Conservation (phyloP, 2,329 filamentous ascomycete genomes). For the Venturia aucupariae region DNA sequence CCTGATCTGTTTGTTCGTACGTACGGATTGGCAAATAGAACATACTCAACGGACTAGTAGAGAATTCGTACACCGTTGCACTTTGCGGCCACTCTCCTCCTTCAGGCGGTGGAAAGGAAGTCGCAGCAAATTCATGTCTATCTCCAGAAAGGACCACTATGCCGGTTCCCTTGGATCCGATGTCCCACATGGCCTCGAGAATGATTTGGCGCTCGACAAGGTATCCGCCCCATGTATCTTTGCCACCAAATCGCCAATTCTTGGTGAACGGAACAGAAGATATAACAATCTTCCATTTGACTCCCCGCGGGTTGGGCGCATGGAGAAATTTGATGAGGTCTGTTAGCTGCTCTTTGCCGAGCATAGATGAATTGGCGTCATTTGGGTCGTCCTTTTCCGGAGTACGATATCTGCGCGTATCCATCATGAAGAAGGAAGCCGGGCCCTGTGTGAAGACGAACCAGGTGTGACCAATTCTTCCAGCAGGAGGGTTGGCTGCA, state of each 20-base stretch:
- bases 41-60: conserved; percentile 82
- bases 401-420: conserved; percentile 80
- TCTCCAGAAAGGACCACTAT: conserved; percentile 84
- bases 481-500: conserved; percentile 67
- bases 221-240: conserved; percentile 94
- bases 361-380: conserved; percentile 69
- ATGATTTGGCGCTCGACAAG: conserved; percentile 67
- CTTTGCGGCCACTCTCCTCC: conserved; percentile 43
- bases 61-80: conserved; percentile 71
- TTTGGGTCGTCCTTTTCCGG: conserved; percentile 52
- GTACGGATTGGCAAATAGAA: conserved; percentile 83
- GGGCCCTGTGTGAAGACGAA: conserved; percentile 86
- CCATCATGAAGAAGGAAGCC: conserved; percentile 87
- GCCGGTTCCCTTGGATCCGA: conserved; percentile 60
- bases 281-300: conserved; percentile 89
- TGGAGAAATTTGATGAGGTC: conserved; percentile 72
- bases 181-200: conserved; percentile 87
- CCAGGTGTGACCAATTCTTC: conserved; percentile 62
- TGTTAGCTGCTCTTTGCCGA: conserved; percentile 67
- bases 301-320: conserved; percentile 61
- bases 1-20: conserved; percentile 70
- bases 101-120: conserved; percentile 58
- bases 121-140: conserved; percentile 93
- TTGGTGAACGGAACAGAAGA: conserved; percentile 93
- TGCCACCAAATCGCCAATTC: conserved; percentile 84